Base-by-base conservation (phyloP, 2,329 filamentous ascomycete species). In the Reticulascus tulasneorum region DNA sequence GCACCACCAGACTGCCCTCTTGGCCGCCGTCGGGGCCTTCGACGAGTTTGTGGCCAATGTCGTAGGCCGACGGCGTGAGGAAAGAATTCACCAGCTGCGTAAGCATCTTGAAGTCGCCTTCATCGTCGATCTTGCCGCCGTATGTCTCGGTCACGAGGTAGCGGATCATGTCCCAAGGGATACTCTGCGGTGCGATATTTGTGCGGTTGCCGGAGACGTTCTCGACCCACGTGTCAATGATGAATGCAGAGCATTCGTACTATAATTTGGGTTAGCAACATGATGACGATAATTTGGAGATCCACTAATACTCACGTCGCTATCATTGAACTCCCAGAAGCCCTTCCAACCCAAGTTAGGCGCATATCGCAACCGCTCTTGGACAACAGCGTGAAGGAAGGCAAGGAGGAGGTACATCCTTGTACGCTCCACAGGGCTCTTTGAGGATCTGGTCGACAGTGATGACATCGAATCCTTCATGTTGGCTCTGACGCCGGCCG, bases 311-410 rank as follows among this genome's bases (percentile, higher is more conserved):
- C 86, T 85, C 78, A 94, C 87, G 64, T 98, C 93, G 51, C 90
- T 94, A 63, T 98, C 94, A 58, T 98, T 98, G 63, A 98, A 98
- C 64, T 98, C 94, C 93, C 94, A 98, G 74, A 96, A 95, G 35
- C 89, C 88, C 69, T 94, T 96, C 93, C 93, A 98, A 42, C 93
- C 93, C 37, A 98, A 71, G 38, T 77, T 91, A 1, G 93, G 94
- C 17, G 91, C 90, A 59, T 98, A 98, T 45, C 93, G 84, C 45
- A 98, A 71, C 50, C 94, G 77, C 62, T 98, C 93, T 61, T 98
- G 93, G 9, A 96, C 82, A 23, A 98, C 90, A 7, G 93, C 94
- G 58, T 98, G 93, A 51, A 98, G 59, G 75, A 98, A 97, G 4
- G 86, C 93, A 23, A 98, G 75, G 31, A 98, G 71, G 30, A 98